phyloP scores from a whole-genome alignment of 495 filamentous ascomycete genomes.

The Clavariopsis aquatica region DNA sequence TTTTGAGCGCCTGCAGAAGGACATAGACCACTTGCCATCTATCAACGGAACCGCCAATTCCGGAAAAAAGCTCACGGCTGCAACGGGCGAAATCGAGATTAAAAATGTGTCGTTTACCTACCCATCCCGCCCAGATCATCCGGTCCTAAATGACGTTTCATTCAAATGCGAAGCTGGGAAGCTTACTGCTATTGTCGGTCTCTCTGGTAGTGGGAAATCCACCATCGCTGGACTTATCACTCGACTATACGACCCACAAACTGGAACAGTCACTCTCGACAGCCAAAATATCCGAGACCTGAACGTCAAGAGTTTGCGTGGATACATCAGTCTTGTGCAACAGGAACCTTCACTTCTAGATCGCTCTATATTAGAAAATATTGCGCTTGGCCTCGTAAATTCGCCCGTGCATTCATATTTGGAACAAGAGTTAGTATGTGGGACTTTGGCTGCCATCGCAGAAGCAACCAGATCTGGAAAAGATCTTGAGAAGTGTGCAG shows the following conservation, averaged over 20 bases:
- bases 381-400: constrained; percentile 64
- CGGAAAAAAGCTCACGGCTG: constrained; percentile 44
- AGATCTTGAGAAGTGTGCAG: constrained; percentile 44
- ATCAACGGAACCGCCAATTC: constrained; percentile 52
- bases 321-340: constrained; percentile 73
- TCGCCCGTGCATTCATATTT: constrained; percentile 53
- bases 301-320: constrained; percentile 58
- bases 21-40: constrained; percentile 55
- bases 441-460: constrained; percentile 44
- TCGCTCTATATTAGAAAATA: constrained; percentile 78
- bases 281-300: constrained; percentile 22
- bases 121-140: constrained; percentile 33
- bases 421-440: constrained; percentile 41
- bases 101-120: constrained; percentile 39
- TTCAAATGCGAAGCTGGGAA: constrained; percentile 38
- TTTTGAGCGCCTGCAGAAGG: constrained; percentile 52
- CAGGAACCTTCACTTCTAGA: constrained; percentile 88
- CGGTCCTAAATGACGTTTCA: constrained; percentile 33
- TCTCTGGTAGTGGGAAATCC: constrained; percentile 42
- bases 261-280: constrained; percentile 35
- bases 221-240: constrained; percentile 38
- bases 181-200: constrained; percentile 41
- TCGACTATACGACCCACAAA: constrained; percentile 39
- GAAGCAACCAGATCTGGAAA: constrained; percentile 44
- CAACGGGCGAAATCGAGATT: constrained; percentile 42